phyloP scores from a whole-genome alignment of 2,329 filamentous ascomycete species.

The Fusarium coicis region DNA sequence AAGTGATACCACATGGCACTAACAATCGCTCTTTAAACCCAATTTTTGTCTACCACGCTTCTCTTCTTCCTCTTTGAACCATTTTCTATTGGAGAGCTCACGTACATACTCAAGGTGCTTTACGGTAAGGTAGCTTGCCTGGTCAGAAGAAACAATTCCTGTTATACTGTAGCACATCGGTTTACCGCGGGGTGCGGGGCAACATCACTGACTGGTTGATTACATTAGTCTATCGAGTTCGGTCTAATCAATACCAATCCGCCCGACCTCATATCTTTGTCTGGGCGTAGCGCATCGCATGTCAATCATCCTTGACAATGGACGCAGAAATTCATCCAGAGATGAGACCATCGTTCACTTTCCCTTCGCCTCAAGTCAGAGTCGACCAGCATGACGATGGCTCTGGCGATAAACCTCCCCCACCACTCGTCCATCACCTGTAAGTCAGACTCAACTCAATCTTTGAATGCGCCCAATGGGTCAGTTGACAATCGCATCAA shows the following conservation, averaged over 20 bases:
- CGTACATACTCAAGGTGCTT: background rate
- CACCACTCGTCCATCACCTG: conserved; percentile 53
- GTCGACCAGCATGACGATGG: conserved; percentile 46
- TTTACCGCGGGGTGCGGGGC: conserved; percentile 38
- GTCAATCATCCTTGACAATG: conserved; percentile 30
- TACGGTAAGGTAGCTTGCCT: background rate
- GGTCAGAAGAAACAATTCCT: background rate
- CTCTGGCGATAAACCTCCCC: conserved; percentile 42
- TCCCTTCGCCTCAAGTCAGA: conserved; percentile 47
- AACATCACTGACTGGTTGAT: conserved; percentile 3
- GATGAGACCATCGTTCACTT: conserved; percentile 37
- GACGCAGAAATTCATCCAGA: conserved; percentile 32
- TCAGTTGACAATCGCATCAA: conserved; percentile 8
- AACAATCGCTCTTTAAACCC: background rate
- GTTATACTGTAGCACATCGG: background rate
- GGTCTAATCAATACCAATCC: background rate
- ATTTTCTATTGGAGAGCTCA: background rate
- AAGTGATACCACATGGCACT: conserved; percentile 6
- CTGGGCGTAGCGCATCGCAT: background rate
- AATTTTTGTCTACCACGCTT: background rate
- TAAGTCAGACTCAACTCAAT: conserved; percentile 48
- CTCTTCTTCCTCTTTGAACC: background rate
- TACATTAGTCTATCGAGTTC: background rate
- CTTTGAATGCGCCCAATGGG: conserved; percentile 1
- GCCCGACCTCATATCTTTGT: background rate